Base-by-base conservation (phyloP, 257 asterid genomes). In the Ligustrum vulgare region DNA sequence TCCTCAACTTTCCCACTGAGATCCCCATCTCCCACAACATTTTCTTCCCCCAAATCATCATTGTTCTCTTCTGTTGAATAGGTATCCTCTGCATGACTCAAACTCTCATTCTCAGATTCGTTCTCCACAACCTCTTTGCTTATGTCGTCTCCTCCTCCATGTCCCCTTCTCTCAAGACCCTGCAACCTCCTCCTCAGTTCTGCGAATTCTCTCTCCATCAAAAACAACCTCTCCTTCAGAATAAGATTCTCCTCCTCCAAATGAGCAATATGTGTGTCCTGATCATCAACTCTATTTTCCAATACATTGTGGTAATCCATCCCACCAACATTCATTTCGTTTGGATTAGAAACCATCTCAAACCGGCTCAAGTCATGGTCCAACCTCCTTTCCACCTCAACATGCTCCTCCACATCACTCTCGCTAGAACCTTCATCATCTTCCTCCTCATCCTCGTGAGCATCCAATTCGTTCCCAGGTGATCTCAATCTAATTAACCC, bases 341-440 rank as follows among this genome's bases (percentile, higher is more conserved):
- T 86, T 0, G 97, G 97, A 80, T 80, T 76, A 64, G 84, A 91
- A 35, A 91, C 84, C 97, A 91, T 91, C 81, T 91, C 97, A 60
- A 91, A 91, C 49, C 95, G 87, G 72, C 97, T 91, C 85, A 91
- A 83, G 72, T 89, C 97, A 75, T 89, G 97, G 74, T 89, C 93
- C 85, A 91, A 78, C 86, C 97, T 84, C 85, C 92, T 85, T 84
- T 91, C 97, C 41, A 91, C 92, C 84, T 91, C 93, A 8, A 88
- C 87, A 43, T 91, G 97, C 84, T 89, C 96, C 85, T 89, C 97
- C 63, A 89, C 96, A 71, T 91, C 97, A 73, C 96, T 89, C 83
- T 84, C 97, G 37, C 96, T 91, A 0, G 97, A 91, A 22, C 91
- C 97, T 28, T 85, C 95, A 12, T 75, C 90, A 15, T 86, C 95